Conservation (phyloP, 2,329 filamentous ascomycete genomes). For the Bipolaris sorokiniana region DNA sequence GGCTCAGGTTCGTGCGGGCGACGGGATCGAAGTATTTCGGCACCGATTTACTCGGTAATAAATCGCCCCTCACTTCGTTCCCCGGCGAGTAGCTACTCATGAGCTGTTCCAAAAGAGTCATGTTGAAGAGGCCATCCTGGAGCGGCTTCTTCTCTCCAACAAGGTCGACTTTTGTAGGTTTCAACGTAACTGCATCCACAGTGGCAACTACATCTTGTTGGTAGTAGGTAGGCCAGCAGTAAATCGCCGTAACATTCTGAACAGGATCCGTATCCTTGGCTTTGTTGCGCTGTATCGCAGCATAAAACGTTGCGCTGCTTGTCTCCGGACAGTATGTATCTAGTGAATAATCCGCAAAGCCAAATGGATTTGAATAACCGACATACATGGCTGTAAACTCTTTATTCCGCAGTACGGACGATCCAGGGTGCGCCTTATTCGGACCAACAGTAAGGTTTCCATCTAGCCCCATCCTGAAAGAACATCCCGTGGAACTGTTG, state of each 20-base stretch:
- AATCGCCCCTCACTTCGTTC: slow-evolving; percentile 9
- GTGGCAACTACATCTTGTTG: slow-evolving; percentile 54
- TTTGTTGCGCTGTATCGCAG: slow-evolving; percentile 16
- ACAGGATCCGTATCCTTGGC: slow-evolving; percentile 16
- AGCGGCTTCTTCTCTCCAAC: slow-evolving; percentile 33
- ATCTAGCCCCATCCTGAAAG: slow-evolving; percentile 1
- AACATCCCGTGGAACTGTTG: slow-evolving; percentile 1
- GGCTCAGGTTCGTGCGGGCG: slow-evolving; percentile 16
- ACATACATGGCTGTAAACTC: slow-evolving; percentile 51
- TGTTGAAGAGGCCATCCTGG: slow-evolving; percentile 44
- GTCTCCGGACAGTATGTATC: slow-evolving; percentile 40
- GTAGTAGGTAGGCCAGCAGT: slow-evolving; percentile 49
- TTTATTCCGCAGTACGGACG: slow-evolving; percentile 1
- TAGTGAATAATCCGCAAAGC: slow-evolving; percentile 42
- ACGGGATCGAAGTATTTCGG: slow-evolving; percentile 19
- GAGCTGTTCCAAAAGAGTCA: slow-evolving; percentile 46
- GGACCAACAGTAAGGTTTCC: slow-evolving; percentile 23
- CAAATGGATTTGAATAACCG: slow-evolving; percentile 49
- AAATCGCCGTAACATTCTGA: slow-evolving; percentile 29
- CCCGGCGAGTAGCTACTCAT: slow-evolving; percentile 12
- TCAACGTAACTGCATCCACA: slow-evolving; percentile 31
- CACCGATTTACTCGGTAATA: slow-evolving; percentile 7
- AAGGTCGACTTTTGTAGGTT: slow-evolving; percentile 17
- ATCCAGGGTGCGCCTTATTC: background rate
- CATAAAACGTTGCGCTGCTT: slow-evolving; percentile 41